phyloP scores from a whole-genome alignment of 805 yeast species.

The Suhomyces sp. region DNA sequence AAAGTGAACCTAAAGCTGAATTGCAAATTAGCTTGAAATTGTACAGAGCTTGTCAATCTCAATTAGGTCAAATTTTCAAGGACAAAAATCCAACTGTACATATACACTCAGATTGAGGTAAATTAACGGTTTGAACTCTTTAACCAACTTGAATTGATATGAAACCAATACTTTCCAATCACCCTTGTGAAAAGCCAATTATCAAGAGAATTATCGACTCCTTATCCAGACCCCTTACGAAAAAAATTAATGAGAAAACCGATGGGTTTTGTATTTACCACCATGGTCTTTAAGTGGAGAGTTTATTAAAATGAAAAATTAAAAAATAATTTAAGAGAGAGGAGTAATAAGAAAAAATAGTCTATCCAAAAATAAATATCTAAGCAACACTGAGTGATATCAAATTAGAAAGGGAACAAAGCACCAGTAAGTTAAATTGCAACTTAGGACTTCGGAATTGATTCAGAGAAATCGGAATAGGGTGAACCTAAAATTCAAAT shows the following conservation, averaged over 20 bases:
- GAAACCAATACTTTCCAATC: background rate
- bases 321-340: conserved; percentile 3
- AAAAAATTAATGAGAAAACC: conserved; percentile 8
- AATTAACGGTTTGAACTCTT: background rate
- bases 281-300: background rate
- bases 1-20: background rate
- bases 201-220: background rate
- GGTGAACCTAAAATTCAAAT: background rate
- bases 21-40: background rate
- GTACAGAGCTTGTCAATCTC: background rate
- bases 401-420: conserved; percentile 4
- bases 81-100: background rate
- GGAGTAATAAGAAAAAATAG: background rate
- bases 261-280: conserved; percentile 7
- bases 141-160: background rate
- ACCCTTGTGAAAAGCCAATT: background rate
- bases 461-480: background rate
- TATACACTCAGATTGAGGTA: background rate
- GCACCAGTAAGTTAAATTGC: background rate
- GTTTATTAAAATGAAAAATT: conserved; percentile 1
- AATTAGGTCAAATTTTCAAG: background rate
- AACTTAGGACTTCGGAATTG: background rate
- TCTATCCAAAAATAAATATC: background rate
- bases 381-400: conserved; percentile 4
- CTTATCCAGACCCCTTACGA: conserved; percentile 1